Evolutionary conservation across 352 stramenopile species (phyloP), one percentile per base, ranked within the genome.

Genomic region (Globisporangium polare): DNA sequence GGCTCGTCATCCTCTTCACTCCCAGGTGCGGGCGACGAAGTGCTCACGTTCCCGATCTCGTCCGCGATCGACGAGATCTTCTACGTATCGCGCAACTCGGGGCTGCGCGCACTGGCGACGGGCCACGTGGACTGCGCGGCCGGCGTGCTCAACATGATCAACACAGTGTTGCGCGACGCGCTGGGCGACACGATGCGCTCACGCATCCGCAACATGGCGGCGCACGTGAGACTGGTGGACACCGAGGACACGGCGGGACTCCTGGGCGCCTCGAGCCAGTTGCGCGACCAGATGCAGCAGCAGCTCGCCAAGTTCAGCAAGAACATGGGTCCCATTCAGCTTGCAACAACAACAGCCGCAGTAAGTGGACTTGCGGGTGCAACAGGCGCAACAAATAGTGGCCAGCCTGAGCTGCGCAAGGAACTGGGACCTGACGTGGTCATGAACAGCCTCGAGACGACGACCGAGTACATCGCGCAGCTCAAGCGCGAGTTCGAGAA

Each of bases 31-130:
- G 65, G 67, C 45, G 67, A 81, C 27, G 68, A 63, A 33, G 65
- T 86, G 13, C 45, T 78, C 24, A 86, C 73, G 37, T 86, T 90
- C 53, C 83, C 85, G 5, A 88, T 94, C 56, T 94, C 87, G 27
- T 94, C 87, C 0, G 79, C 83, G 4, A 81, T 95, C 51, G 87
- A 95, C 69, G 87, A 95, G 60, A 88, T 95, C 47, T 92, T 95
- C 62, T 95, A 95, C 62, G 85, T 95, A 17, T 76, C 82, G 27
- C 75, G 84, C 31, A 93, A 94, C 62, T 94, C 83, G 46, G 85
- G 78, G 5, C 68, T 90, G 33, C 83, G 87, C n/a, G 80, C 81
- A 2, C 74, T 95, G 47, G 87, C 87, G 15, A 94, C 87, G 15
- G 87, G 87, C 9, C 87, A 95, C 65, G 73, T 82, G 20, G 87